Evolutionary conservation across 768 basidiomycete species (phyloP).

Genomic region (Daedaleopsis nitida): DNA sequence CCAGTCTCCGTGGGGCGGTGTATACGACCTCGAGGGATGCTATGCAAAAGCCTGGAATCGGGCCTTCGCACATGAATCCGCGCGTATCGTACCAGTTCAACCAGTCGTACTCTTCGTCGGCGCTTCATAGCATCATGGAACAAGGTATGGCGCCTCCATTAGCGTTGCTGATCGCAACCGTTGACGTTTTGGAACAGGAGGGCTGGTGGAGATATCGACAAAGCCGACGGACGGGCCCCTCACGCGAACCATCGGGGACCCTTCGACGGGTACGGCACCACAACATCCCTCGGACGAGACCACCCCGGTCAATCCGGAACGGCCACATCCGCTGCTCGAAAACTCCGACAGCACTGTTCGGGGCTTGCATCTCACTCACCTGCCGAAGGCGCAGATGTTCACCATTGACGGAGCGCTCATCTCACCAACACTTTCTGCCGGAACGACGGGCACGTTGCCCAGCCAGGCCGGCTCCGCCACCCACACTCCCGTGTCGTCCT

Average conservation of each 20-base stretch:
- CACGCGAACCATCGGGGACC: slow-evolving; percentile 46
- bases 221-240: slow-evolving; percentile 39
- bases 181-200: slow-evolving; percentile 40
- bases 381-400: slow-evolving; percentile 28
- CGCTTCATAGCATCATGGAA: slow-evolving; percentile 69
- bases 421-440: slow-evolving; percentile 9
- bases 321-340: slow-evolving; percentile 11
- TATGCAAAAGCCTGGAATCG: background rate
- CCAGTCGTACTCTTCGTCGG: slow-evolving; percentile 40
- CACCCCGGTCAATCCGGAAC: slow-evolving; percentile 8
- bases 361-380: slow-evolving; percentile 20
- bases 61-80: background rate
- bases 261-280: slow-evolving; percentile 37
- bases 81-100: slow-evolving; percentile 7
- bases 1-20: slow-evolving; percentile 12
- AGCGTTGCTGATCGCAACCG: background rate
- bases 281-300: slow-evolving; percentile 7
- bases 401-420: slow-evolving; percentile 16
- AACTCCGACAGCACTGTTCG: slow-evolving; percentile 21
- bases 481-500: slow-evolving; percentile 6
- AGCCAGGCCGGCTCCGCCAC: slow-evolving; percentile 11
- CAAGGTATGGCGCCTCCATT: slow-evolving; percentile 39
- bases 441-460: slow-evolving; percentile 8
- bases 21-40: slow-evolving; percentile 8
- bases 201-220: slow-evolving; percentile 57